phyloP scores from a whole-genome alignment of 495 filamentous ascomycete species.

The Penicilliopsis zonata region DNA sequence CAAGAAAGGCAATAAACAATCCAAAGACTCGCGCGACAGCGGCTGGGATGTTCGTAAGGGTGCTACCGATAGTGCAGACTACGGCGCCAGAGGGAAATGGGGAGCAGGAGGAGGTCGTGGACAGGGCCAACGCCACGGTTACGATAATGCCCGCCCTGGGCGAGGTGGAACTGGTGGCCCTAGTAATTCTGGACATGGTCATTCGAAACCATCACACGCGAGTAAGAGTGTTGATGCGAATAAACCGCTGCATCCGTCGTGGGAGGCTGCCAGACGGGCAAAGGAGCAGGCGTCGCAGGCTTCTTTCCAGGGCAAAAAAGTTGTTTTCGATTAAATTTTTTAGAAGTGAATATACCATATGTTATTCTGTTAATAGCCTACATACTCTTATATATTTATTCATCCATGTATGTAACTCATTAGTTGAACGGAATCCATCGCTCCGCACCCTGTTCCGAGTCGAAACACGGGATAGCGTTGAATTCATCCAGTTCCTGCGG shows the following conservation, averaged over 20 bases:
- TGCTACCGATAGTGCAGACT: conserved; percentile 20
- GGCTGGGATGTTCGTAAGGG: conserved; percentile 38
- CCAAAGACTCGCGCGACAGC: conserved; percentile 21
- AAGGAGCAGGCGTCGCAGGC: conserved; percentile 55
- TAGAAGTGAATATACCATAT: background rate
- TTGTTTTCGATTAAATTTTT: conserved; percentile 62
- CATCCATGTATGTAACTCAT: no score
- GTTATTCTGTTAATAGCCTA: no score
- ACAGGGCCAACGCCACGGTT: conserved; percentile 3
- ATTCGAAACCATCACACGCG: no score
- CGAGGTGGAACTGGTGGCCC: no score
- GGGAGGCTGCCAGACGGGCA: conserved; percentile 78
- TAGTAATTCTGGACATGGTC: no score
- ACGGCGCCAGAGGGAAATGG: conserved; percentile 2
- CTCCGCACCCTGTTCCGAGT: conserved; percentile 13
- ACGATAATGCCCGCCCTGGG: conserved; percentile 4
- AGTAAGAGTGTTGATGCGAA: conserved; percentile 32
- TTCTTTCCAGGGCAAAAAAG: conserved; percentile 77
- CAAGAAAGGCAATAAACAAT: conserved; percentile 9
- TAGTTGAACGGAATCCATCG: conserved; percentile 1
- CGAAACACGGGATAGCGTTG: conserved; percentile 35
- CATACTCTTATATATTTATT: no score
- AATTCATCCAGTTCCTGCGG: conserved; percentile 36
- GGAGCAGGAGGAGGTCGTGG: conserved; percentile 7
- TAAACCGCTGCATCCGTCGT: conserved; percentile 79